Percentiles rank a stretch among this genome's conserved stretches.
Evolutionary conservation across 495 filamentous ascomycete genomes (phyloP).

Genomic region (Peziza echinospora): DNA sequence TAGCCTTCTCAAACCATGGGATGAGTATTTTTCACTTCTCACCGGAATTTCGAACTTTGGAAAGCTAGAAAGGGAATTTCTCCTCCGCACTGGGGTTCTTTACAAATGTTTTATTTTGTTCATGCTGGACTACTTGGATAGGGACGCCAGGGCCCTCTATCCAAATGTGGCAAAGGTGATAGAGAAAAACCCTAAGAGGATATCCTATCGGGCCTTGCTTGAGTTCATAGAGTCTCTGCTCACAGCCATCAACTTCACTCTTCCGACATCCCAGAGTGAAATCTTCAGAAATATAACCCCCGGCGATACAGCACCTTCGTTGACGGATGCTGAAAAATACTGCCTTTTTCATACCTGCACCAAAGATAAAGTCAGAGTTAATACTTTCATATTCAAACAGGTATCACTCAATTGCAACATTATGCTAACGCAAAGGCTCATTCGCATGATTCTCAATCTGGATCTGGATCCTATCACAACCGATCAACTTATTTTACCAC

Average conservation of each 20-base stretch:
- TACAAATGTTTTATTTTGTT: slow-evolving; percentile 14
- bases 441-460: slow-evolving; percentile 13
- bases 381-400: slow-evolving; percentile 25
- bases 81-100: slow-evolving; percentile 13
- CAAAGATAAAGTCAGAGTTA: slow-evolving; percentile 19
- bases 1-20: slow-evolving; percentile 41
- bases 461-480: slow-evolving; percentile 17
- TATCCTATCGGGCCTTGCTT: not conserved
- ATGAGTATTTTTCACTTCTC: slow-evolving; percentile 58
- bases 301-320: slow-evolving; percentile 5
- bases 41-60: slow-evolving; percentile 30
- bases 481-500: slow-evolving; percentile 24
- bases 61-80: slow-evolving; percentile 14
- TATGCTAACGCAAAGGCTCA: slow-evolving; percentile 16
- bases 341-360: slow-evolving; percentile 20
- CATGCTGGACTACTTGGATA: slow-evolving; percentile 12
- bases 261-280: slow-evolving; percentile 14
- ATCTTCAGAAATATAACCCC: not conserved
- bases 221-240: not conserved
- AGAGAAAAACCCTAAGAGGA: slow-evolving; percentile 1
- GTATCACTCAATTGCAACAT: slow-evolving; percentile 22
- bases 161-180: slow-evolving; percentile 15
- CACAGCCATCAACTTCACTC: not conserved
- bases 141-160: slow-evolving; percentile 10
- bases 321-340: slow-evolving; percentile 23